Percentiles rank a stretch among this genome's conserved stretches.
Conservation (phyloP, 192 early-diverging fungal genomes). For the Chytriomyces sp. region DNA sequence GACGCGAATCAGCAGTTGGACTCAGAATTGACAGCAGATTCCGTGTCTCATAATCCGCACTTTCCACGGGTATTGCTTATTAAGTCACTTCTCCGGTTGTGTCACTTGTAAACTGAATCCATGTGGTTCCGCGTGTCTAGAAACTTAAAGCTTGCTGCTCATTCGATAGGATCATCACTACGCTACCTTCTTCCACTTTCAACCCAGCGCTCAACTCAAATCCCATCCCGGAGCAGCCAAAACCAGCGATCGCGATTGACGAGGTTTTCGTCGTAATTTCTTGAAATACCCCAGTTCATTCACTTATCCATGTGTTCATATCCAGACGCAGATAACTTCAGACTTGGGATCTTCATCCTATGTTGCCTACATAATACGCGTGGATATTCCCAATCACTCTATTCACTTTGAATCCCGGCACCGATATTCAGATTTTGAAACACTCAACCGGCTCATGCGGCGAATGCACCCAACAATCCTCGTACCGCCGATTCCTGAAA, state of each 20-base stretch:
- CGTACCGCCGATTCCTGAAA: conserved; percentile 96
- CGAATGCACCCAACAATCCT: conserved; percentile 85
- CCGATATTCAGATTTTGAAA: conserved; percentile 97
- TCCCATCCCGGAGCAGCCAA: conserved; percentile 17
- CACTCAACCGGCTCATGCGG: conserved; percentile 76
- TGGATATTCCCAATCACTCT: conserved; percentile 37
- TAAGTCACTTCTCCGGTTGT: no score
- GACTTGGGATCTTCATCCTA: conserved; percentile 50
- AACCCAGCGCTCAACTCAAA: conserved; percentile 22
- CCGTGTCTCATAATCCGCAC: neutral
- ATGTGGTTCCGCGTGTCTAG: neutral
- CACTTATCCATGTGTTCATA: neutral
- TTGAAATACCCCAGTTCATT: neutral
- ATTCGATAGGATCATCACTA: neutral
- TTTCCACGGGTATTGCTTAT: neutral
- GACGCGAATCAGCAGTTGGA: no score
- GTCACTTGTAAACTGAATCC: no score
- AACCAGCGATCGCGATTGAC: conserved; percentile 48
- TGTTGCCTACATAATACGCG: conserved; percentile 64
- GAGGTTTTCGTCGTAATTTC: conserved; percentile 30
- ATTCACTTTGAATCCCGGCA: conserved; percentile 69
- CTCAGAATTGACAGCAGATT: no score
- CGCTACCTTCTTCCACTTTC: neutral
- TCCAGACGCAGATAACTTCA: conserved; percentile 44
- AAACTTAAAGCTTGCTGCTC: conserved; percentile 25